Evolutionary conservation across 2,329 filamentous ascomycete genomes (phyloP).

Genomic region (Aureobasidium sp.): DNA sequence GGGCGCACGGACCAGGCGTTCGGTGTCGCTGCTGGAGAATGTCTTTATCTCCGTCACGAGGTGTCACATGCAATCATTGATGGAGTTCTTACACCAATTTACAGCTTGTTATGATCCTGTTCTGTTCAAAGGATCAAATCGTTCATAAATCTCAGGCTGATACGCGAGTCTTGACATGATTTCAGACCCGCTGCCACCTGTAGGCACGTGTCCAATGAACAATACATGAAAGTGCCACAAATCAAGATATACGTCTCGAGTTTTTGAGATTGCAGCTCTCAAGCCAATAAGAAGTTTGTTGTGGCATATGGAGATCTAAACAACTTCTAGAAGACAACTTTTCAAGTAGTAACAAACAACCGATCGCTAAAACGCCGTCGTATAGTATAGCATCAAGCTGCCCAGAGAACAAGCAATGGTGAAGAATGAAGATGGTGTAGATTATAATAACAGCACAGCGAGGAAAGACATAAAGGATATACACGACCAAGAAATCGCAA

Average conservation of each 20-base stretch:
- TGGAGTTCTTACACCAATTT: not conserved
- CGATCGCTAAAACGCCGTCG: not conserved
- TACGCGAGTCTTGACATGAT: no score
- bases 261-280: no score
- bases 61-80: not conserved
- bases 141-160: no score
- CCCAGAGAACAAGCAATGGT: not conserved
- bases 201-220: no score
- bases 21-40: not conserved
- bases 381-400: not conserved
- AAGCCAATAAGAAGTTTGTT: no score
- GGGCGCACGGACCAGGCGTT: not conserved
- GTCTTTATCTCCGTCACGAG: not conserved
- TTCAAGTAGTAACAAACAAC: not conserved
- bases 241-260: no score
- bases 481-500: not conserved
- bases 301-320: no score
- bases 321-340: no score
- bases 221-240: no score
- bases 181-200: no score
- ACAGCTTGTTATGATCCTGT: not conserved
- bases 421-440: not conserved
- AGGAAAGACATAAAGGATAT: not conserved
- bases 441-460: not conserved
- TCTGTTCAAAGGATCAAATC: not conserved